Evolutionary conservation across 306 rosid genomes (phyloP).

Genomic region (Vigna nakashimae): DNA sequence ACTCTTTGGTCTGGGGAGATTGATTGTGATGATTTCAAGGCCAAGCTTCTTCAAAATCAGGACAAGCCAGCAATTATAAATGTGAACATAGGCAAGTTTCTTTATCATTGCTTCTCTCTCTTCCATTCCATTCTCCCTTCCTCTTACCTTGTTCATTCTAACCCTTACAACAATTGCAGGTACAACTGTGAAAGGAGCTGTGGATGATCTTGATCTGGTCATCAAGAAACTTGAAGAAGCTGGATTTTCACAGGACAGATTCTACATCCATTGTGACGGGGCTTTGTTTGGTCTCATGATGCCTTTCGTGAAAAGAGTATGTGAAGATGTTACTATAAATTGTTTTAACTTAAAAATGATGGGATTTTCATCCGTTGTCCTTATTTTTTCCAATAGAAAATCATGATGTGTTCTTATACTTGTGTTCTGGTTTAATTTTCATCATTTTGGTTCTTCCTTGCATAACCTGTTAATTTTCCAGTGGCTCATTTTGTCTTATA

Average conservation of each 20-base stretch:
- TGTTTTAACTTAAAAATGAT: background rate
- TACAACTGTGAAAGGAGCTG: conserved; percentile 69
- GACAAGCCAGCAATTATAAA: conserved; percentile 70
- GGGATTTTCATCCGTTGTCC: conserved; percentile 25
- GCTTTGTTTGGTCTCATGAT: conserved; percentile 76
- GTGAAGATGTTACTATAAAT: conserved; percentile 31
- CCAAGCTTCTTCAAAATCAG: conserved; percentile 53
- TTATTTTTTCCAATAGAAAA: conserved; percentile 23
- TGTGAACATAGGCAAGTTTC: conserved; percentile 60
- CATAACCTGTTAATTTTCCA: conserved; percentile 10
- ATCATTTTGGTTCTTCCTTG: conserved; percentile 34
- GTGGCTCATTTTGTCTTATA: conserved; percentile 24
- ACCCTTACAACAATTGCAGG: conserved; percentile 47
- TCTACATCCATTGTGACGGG: conserved; percentile 68
- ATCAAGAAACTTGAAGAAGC: conserved; percentile 62
- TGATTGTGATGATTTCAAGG: conserved; percentile 63
- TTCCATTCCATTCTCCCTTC: background rate
- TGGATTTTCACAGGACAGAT: conserved; percentile 58
- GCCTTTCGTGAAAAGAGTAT: conserved; percentile 66
- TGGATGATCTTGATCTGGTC: conserved; percentile 69
- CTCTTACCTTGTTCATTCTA: conserved; percentile 27
- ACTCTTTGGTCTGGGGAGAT: conserved; percentile 62
- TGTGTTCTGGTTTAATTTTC: conserved; percentile 30
- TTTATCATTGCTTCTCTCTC: background rate
- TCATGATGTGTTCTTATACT: background rate